Evolutionary conservation across 768 basidiomycete genomes (phyloP).

Genomic region (Jaapia argillacea): DNA sequence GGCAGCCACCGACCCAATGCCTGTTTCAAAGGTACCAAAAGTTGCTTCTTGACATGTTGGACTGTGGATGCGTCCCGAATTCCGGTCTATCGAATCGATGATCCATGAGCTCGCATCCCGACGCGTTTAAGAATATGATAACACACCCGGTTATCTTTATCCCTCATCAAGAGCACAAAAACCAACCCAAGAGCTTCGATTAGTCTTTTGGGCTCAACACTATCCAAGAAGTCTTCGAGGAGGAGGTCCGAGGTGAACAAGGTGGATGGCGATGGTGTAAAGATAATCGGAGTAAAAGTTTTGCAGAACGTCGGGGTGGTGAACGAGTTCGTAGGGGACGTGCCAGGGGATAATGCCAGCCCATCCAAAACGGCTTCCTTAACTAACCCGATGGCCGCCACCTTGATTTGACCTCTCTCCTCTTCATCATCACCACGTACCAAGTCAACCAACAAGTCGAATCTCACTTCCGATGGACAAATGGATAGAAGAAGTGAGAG

Average conservation of each 20-base stretch:
- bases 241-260: slow-evolving; percentile 25
- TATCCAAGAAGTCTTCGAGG: slow-evolving; percentile 36
- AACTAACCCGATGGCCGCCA: slow-evolving; percentile 57
- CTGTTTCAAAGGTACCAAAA: slow-evolving; percentile 11
- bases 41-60: slow-evolving; percentile 5
- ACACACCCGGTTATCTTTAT: slow-evolving; percentile 44
- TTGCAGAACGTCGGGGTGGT: slow-evolving; percentile 45
- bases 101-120: neutral
- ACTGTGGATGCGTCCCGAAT: slow-evolving; percentile 14
- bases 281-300: slow-evolving; percentile 48
- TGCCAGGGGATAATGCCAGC: slow-evolving; percentile 18
- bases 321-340: slow-evolving; percentile 30
- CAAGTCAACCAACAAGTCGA: slow-evolving; percentile 48
- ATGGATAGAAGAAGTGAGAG: slow-evolving; percentile 43
- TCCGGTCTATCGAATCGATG: slow-evolving; percentile 16
- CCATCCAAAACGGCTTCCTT: slow-evolving; percentile 57
- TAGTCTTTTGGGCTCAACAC: slow-evolving; percentile 50
- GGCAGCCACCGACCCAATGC: slow-evolving; percentile 10
- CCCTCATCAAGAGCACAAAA: slow-evolving; percentile 52
- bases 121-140: neutral
- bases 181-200: slow-evolving; percentile 60
- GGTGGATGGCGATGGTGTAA: slow-evolving; percentile 45
- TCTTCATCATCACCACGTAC: slow-evolving; percentile 25
- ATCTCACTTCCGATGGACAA: slow-evolving; percentile 34
- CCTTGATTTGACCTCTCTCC: slow-evolving; percentile 56